Percentiles rank a stretch among this genome's conserved stretches.
phyloP scores from a whole-genome alignment of 345 rosid genomes.

The Camelina laxa region DNA sequence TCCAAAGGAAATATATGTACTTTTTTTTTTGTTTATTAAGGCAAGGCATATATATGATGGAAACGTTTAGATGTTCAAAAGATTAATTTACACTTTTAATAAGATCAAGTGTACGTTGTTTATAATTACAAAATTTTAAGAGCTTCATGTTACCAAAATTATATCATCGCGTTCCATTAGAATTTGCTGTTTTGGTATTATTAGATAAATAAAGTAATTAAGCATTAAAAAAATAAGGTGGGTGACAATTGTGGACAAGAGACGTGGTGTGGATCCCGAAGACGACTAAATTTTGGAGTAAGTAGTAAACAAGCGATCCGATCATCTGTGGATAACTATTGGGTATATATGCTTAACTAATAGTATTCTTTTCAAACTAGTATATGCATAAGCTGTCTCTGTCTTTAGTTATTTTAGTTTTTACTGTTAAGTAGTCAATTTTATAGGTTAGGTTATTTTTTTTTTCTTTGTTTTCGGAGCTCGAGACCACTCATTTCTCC shows the following conservation, averaged over 20 bases:
- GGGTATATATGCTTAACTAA: constrained; percentile 10
- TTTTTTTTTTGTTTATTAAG: background rate
- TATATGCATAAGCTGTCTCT: constrained; percentile 14
- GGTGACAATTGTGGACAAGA: constrained; percentile 35
- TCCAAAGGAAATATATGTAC: background rate
- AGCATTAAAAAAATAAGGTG: constrained; percentile 5
- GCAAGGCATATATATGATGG: background rate
- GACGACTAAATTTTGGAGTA: constrained; percentile 28
- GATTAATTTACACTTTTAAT: background rate
- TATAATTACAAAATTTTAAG: background rate
- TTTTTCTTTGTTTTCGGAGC: constrained; percentile 45
- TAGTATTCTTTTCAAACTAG: background rate
- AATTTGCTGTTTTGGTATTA: background rate
- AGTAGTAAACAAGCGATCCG: constrained; percentile 33
- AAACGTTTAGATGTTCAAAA: background rate
- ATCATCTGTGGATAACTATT: constrained; percentile 41
- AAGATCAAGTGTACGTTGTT: background rate
- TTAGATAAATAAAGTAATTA: background rate
- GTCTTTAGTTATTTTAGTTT: constrained; percentile 32
- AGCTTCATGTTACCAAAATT: background rate
- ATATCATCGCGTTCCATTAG: background rate
- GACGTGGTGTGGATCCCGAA: constrained; percentile 47
- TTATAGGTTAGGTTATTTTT: constrained; percentile 13
- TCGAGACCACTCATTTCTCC: constrained; percentile 45
- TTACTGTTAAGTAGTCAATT: constrained; percentile 38